Conservation (phyloP, 345 rosid species). For the Arabidopsis thaliana region TAIR10.1 NC_003070.9:10349501-10350000, state of each 20-base stretch:
- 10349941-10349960: neutral
- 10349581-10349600: slow-evolving; percentile 61
- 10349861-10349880: neutral
- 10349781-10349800: slow-evolving; percentile 18
- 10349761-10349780: neutral
- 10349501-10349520: slow-evolving; percentile 6
- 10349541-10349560: neutral
- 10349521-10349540: slow-evolving; percentile 40
- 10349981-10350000: neutral
- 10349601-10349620: slow-evolving; percentile 82
- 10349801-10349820: slow-evolving; percentile 19
- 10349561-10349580: neutral
- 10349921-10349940: neutral
- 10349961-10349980: slow-evolving; percentile 4
- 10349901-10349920: neutral
- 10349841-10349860: neutral
- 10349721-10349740: slow-evolving; percentile 49
- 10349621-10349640: slow-evolving; percentile 79
- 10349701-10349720: slow-evolving; percentile 50
- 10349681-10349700: slow-evolving; percentile 81
- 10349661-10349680: slow-evolving; percentile 86
- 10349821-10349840: slow-evolving; percentile 23
- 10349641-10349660: slow-evolving; percentile 77
- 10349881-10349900: slow-evolving; percentile 8
- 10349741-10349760: slow-evolving; percentile 39